Evolutionary conservation across 1,284 basidiomycete species (phyloP).

Genomic region (Puccinia novopanici): DNA sequence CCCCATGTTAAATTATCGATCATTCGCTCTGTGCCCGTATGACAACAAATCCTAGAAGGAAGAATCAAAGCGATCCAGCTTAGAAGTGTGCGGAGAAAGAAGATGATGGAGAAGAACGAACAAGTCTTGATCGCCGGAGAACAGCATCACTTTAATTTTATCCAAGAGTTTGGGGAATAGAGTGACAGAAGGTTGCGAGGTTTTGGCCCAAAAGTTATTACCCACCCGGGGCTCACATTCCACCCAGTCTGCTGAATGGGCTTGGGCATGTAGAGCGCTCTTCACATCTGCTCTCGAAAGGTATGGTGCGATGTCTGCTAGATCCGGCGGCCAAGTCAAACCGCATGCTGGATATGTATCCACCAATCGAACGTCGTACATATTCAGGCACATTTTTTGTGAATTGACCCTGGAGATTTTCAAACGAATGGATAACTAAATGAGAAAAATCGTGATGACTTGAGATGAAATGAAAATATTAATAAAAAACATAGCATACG

Average conservation of each 20-base stretch:
- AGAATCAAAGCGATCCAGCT: background rate
- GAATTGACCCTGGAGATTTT: conserved; percentile 67
- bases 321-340: conserved; percentile 97
- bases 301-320: conserved; percentile 74
- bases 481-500: conserved; percentile 60
- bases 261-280: conserved; percentile 75
- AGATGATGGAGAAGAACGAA: conserved; percentile 66
- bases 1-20: conserved; percentile 82
- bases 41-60: conserved; percentile 64
- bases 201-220: conserved; percentile 65
- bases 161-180: conserved; percentile 77
- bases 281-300: conserved; percentile 80
- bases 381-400: conserved; percentile 78
- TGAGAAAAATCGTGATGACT: background rate
- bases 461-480: background rate
- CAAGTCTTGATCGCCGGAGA: conserved; percentile 91
- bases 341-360: conserved; percentile 87
- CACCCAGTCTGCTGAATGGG: conserved; percentile 78
- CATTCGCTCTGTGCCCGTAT: conserved; percentile 83
- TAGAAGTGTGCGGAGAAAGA: background rate
- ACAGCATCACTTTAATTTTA: conserved; percentile 81
- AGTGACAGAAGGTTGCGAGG: conserved; percentile 72
- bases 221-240: conserved; percentile 80
- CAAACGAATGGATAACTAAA: background rate
- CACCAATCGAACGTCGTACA: conserved; percentile 87